Conservation (phyloP, 1,284 basidiomycete species). For the Mycena citricolor region DNA sequence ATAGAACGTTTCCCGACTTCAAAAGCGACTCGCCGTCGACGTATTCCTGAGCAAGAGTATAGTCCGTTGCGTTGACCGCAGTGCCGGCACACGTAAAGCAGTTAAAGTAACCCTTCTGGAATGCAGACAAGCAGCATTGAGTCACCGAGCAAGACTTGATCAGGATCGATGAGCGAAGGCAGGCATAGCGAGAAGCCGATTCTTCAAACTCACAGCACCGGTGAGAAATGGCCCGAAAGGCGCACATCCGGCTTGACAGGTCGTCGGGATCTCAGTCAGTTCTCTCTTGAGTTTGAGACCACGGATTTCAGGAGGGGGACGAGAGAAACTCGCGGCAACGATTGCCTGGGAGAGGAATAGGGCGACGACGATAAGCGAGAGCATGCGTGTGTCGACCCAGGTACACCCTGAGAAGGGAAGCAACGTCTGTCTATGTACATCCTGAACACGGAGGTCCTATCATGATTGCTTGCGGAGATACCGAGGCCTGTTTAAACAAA, state of each 20-base stretch:
- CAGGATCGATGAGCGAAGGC: not conserved
- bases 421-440: no score
- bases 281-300: no score
- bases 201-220: conserved; percentile 13
- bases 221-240: conserved; percentile 14
- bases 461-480: no score
- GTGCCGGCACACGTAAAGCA: conserved; percentile 20
- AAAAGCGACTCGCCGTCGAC: conserved; percentile 13
- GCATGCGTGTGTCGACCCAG: no score
- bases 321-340: no score
- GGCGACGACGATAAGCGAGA: no score
- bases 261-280: conserved; percentile 8
- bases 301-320: no score
- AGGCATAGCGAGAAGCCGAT: no score
- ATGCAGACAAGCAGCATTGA: conserved; percentile 17
- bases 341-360: no score
- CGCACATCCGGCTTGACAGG: conserved; percentile 11
- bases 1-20: not conserved
- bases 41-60: conserved; percentile 17
- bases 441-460: no score
- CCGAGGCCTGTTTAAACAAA: no score
- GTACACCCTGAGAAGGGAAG: no score
- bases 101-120: conserved; percentile 11
- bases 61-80: conserved; percentile 14
- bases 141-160: conserved; percentile 16